Conservation (phyloP, 2,329 filamentous ascomycete species). For the Fusarium miscanthi region DNA sequence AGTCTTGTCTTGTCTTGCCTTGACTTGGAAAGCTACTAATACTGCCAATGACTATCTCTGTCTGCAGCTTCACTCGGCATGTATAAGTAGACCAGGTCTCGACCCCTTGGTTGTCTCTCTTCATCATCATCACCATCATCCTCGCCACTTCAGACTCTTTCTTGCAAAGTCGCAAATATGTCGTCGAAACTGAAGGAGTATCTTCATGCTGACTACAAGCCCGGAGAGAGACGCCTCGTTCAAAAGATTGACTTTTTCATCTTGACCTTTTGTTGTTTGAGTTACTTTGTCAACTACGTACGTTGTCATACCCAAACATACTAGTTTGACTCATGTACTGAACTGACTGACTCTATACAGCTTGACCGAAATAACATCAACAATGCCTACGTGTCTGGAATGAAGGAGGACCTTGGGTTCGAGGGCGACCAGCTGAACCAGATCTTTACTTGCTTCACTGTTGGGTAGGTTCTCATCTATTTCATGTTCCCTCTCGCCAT, state of each 20-base stretch:
- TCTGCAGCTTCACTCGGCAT: neutral
- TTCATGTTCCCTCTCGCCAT: neutral
- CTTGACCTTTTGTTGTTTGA: slow-evolving; percentile 70
- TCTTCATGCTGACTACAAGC: slow-evolving; percentile 49
- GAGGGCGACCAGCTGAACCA: slow-evolving; percentile 57
- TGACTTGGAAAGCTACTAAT: neutral
- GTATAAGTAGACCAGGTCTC: slow-evolving; percentile 23
- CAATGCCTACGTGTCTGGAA: slow-evolving; percentile 58
- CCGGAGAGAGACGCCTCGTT: slow-evolving; percentile 59
- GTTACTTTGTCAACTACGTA: slow-evolving; percentile 66
- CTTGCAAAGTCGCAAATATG: slow-evolving; percentile 1
- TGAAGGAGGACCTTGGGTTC: slow-evolving; percentile 59
- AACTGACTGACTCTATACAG: slow-evolving; percentile 14
- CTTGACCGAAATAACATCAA: slow-evolving; percentile 54
- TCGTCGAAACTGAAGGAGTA: slow-evolving; percentile 47
- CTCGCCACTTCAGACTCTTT: slow-evolving; percentile 7
- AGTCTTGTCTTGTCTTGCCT: neutral
- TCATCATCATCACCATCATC: slow-evolving; percentile 2
- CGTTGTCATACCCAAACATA: slow-evolving; percentile 18
- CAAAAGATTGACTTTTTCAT: slow-evolving; percentile 74
- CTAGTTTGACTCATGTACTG: neutral
- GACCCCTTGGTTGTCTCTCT: neutral
- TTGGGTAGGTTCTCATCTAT: slow-evolving; percentile 46
- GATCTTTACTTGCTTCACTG: slow-evolving; percentile 52
- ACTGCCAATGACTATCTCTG: neutral